phyloP scores from a whole-genome alignment of 73 alveolate species.

The Paramecium biaurelia region DNA sequence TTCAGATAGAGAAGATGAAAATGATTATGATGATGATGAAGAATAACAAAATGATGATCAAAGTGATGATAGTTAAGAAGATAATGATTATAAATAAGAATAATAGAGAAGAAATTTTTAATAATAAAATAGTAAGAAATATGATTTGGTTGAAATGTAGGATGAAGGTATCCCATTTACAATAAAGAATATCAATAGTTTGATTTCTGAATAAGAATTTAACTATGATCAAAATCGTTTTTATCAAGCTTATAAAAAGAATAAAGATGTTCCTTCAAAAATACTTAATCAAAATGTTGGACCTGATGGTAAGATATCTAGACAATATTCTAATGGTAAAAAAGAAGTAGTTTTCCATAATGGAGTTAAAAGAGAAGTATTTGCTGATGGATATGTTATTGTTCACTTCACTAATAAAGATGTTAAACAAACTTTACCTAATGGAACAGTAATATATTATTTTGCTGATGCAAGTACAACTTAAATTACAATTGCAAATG shows the following conservation, averaged over 20 bases:
- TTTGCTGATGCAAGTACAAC: constrained; percentile 96
- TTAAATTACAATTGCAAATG: constrained; percentile 92
- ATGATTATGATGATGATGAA: background rate
- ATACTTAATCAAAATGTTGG: constrained; percentile 57
- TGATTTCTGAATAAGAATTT: constrained; percentile 15
- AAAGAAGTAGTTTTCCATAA: constrained; percentile 90
- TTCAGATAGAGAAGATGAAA: constrained; percentile 38
- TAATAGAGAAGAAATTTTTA: background rate
- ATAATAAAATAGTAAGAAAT: constrained; percentile 6
- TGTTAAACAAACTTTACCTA: constrained; percentile 86
- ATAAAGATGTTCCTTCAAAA: constrained; percentile 48
- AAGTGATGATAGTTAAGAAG: constrained; percentile 13
- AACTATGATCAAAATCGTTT: constrained; percentile 42
- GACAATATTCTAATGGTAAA: constrained; percentile 86
- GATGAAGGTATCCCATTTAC: constrained; percentile 27
- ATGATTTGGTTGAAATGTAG: constrained; percentile 34
- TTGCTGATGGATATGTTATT: constrained; percentile 93
- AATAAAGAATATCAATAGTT: constrained; percentile 10
- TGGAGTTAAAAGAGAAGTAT: constrained; percentile 94
- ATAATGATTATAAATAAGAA: background rate
- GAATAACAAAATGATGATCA: constrained; percentile 17
- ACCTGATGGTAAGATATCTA: constrained; percentile 72
- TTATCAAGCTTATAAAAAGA: background rate
- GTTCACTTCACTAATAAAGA: constrained; percentile 95
- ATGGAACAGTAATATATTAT: constrained; percentile 90